Conservation (phyloP, 345 rosid species). For the Conringia planisiliqua region DNA sequence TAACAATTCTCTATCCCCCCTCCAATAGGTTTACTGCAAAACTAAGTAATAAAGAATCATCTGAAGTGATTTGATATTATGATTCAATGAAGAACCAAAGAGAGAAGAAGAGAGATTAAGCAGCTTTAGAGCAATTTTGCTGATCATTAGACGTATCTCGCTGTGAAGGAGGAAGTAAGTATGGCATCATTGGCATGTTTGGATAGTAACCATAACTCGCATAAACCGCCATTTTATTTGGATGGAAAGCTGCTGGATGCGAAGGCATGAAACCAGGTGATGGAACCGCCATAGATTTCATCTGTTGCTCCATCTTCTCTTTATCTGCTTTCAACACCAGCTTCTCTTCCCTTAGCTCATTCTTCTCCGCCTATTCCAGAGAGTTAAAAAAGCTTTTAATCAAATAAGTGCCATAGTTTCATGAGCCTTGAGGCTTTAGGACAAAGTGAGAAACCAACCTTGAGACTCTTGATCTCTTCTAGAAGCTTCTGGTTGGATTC, state of each 20-base stretch:
- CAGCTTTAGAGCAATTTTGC: conserved; percentile 74
- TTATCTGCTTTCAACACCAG: conserved; percentile 68
- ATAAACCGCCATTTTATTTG: conserved; percentile 55
- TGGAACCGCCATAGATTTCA: conserved; percentile 56
- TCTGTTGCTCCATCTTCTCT: conserved; percentile 69
- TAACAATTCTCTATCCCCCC: neutral
- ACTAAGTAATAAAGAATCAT: conserved; percentile 22
- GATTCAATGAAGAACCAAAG: neutral
- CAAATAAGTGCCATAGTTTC: neutral
- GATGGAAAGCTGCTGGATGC: conserved; percentile 57
- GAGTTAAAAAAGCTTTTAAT: neutral
- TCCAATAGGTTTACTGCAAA: conserved; percentile 6
- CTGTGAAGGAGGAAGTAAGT: conserved; percentile 52
- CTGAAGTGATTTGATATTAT: conserved; percentile 8
- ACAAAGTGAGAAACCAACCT: conserved; percentile 46
- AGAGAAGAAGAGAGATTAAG: conserved; percentile 34
- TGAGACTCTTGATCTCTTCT: conserved; percentile 73
- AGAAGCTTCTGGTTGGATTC: conserved; percentile 69
- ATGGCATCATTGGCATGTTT: conserved; percentile 83
- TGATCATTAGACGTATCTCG: conserved; percentile 84
- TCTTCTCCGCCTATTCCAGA: conserved; percentile 67
- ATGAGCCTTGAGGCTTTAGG: neutral
- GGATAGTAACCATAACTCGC: conserved; percentile 55
- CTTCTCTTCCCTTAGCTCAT: conserved; percentile 86
- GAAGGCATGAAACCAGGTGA: conserved; percentile 50